Base-by-base conservation (phyloP, 2,329 filamentous ascomycete genomes). In the Aspergillus glaucus region DNA sequence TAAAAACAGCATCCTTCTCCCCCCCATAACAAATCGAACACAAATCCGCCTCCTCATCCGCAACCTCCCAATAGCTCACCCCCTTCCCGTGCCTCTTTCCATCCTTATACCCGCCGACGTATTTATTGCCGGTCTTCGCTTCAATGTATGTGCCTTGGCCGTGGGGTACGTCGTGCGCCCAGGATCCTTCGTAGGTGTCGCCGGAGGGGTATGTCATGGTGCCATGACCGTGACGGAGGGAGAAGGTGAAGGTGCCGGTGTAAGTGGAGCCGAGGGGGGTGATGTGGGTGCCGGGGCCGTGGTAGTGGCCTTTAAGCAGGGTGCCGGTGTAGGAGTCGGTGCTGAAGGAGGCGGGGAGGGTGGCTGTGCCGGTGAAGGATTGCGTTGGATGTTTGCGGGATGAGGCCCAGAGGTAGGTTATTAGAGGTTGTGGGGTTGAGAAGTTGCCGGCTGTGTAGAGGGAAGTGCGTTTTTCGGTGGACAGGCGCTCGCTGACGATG, bases 21-120 rank as follows among this genome's bases (percentile, higher is more conserved):
- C 77, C 75, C n/a, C 78, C 75, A 63, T 79, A 84, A 68, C 81
- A 85, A 49, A 85, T 83, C 49, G 79, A 74, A 60, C 81, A 85
- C 5, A 79, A 61, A 42, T 76, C 72, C 63, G 78, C 75, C 53
- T 81, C 78, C 49, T 84, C 80, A 47, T 84, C 79, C 2, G 80
- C 81, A 22, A 79, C 76, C 56, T 80, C 78, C 74, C 79, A 84
- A 54, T 78, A 76, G 48, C 79, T 82, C 34, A 80, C 75, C n/a
- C 81, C 81, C 54, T 79, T 78, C 46, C 81, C 81, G 54, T 79
- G 77, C 37, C 78, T 76, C 63, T 80, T 80, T 55, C 80, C 79
- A 48, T 79, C 73, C 55, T 77, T 75, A 71, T 80, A 85, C 17
- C 78, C 79, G 22, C 81, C 81, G 12, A 78, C 76, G 54, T 81